Evolutionary conservation across 129 eudicot genomes (phyloP).

Genomic region (Glebionis coronaria): DNA sequence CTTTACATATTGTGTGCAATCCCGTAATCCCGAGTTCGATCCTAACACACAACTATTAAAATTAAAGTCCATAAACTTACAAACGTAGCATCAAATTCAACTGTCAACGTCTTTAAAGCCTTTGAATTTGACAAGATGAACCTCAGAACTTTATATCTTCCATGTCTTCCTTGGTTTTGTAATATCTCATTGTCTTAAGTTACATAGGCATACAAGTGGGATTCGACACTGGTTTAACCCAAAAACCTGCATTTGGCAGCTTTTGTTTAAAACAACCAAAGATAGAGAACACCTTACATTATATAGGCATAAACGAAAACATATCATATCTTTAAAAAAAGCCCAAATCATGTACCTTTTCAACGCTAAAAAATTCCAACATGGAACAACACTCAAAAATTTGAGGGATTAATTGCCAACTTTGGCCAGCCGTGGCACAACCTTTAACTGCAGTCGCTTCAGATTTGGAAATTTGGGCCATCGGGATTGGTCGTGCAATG

Average conservation of each 20-base stretch:
- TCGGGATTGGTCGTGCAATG: neutral
- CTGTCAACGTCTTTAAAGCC: neutral
- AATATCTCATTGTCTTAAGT: conserved; percentile 12
- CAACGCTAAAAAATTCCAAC: conserved; percentile 3
- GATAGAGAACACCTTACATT: neutral
- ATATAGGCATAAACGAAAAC: neutral
- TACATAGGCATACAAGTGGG: conserved; percentile 10
- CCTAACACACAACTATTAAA: too few relatives aligned
- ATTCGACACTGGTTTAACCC: conserved; percentile 3
- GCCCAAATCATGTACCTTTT: neutral
- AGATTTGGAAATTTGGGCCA: neutral
- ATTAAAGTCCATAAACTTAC: too few relatives aligned
- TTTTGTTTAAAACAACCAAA: neutral
- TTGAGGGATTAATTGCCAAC: neutral
- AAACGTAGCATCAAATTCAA: neutral
- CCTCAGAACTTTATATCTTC: conserved; percentile 2
- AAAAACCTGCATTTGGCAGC: neutral
- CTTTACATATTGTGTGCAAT: too few relatives aligned
- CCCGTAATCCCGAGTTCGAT: too few relatives aligned
- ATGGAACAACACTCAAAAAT: neutral
- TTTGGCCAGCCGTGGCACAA: neutral
- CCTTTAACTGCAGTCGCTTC: too few relatives aligned
- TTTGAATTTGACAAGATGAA: conserved; percentile 3
- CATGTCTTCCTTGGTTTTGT: neutral
- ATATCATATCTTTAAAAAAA: neutral